A percentile compares a stretch with the other conserved stretches of the same genome.
These are phyloP conservation scores for Colletotrichum cuscutae DNA, from an alignment of 2,329 filamentous ascomycete species.

Conservation along the genomic window DNA sequence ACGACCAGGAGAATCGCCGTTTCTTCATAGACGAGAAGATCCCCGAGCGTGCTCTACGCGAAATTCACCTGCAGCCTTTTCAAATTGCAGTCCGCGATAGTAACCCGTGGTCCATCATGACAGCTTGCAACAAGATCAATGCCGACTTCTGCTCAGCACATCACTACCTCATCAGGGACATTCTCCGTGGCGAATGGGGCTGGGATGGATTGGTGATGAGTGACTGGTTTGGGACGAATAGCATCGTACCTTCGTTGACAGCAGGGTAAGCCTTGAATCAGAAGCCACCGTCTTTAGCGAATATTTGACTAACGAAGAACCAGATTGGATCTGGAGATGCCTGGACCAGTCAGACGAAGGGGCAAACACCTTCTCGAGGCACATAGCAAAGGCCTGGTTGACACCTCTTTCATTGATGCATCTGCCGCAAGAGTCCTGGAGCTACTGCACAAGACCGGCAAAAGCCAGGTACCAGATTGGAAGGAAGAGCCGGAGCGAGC, in stretches of 20 bases:
- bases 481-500: too few relatives aligned
- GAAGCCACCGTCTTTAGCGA: slow-evolving; percentile 41
- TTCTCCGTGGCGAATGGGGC: slow-evolving; percentile 55
- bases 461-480: too few relatives aligned
- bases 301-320: slow-evolving; percentile 33
- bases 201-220: slow-evolving; percentile 58
- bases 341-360: slow-evolving; percentile 38
- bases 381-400: not conserved
- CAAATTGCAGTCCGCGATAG: slow-evolving; percentile 55
- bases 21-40: slow-evolving; percentile 43
- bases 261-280: not conserved
- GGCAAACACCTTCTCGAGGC: slow-evolving; percentile 2
- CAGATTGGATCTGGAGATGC: slow-evolving; percentile 49
- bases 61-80: slow-evolving; percentile 57
- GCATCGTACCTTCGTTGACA: slow-evolving; percentile 36
- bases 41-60: slow-evolving; percentile 42
- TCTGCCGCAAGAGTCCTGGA: not conserved
- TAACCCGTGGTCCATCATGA: slow-evolving; percentile 57
- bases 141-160: slow-evolving; percentile 54
- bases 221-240: slow-evolving; percentile 55
- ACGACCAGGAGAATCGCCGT: slow-evolving; percentile 70
- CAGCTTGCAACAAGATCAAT: slow-evolving; percentile 58
- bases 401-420: slow-evolving; percentile 3
- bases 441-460: too few relatives aligned
- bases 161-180: slow-evolving; percentile 48